These are phyloP conservation scores for Flaveria robusta DNA, from an alignment of 129 eudicot genomes.

Conservation along the genomic window DNA sequence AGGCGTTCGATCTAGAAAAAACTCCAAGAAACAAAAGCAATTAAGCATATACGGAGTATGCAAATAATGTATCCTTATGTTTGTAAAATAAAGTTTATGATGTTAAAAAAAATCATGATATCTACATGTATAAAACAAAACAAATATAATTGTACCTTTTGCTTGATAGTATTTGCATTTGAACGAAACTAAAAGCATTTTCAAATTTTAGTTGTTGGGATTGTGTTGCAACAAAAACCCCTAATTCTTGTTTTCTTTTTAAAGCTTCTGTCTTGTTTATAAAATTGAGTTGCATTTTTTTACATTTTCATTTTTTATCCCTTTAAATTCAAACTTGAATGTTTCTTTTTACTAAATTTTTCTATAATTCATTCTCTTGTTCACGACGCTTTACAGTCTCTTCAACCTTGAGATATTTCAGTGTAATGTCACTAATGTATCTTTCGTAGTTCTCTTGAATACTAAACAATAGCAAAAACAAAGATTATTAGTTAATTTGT, in stretches of 20 bases:
- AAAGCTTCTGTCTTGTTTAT: slow-evolving; percentile 55
- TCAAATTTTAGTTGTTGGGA: slow-evolving; percentile 54
- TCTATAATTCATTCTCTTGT: slow-evolving; percentile 65
- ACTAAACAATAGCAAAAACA: not conserved
- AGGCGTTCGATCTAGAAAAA: too few species aligned
- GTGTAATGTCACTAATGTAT: too few species aligned
- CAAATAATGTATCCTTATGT: not conserved
- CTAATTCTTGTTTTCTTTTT: slow-evolving; percentile 74
- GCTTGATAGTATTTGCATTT: not conserved
- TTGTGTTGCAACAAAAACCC: slow-evolving; percentile 51
- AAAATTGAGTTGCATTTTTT: slow-evolving; percentile 60
- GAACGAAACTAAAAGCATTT: too few species aligned
- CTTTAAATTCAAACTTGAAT: slow-evolving; percentile 68
- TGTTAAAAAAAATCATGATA: too few species aligned
- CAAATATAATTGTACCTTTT: not conserved
- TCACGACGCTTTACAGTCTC: slow-evolving; percentile 78
- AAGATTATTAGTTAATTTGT: not conserved
- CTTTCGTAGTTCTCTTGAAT: slow-evolving; percentile 72
- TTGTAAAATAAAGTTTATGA: too few species aligned
- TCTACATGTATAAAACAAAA: not conserved
- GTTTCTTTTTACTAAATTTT: slow-evolving; percentile 80
- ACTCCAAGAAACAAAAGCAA: not conserved
- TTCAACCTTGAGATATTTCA: slow-evolving; percentile 83
- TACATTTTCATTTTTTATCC: slow-evolving; percentile 63
- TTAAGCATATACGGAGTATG: not conserved